Evolutionary conservation across 2,329 filamentous ascomycete genomes (phyloP).

Genomic region (Neocatenulostroma microsporum): DNA sequence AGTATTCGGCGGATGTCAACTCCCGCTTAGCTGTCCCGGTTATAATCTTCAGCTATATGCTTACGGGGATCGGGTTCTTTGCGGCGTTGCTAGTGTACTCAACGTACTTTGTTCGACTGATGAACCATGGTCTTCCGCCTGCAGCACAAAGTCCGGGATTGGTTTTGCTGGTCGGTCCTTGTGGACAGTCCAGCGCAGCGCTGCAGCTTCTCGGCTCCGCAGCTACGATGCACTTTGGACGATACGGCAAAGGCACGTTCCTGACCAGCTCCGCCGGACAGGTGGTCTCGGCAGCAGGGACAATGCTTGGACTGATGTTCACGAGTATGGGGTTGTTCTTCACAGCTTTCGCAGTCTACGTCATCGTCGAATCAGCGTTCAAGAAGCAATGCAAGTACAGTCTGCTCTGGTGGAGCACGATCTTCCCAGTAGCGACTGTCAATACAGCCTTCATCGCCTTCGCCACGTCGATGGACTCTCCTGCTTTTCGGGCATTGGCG

Average conservation of each 20-base stretch:
- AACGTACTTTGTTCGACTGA: slow-evolving; percentile 9
- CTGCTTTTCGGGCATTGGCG: slow-evolving; percentile 12
- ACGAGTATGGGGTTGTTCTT: slow-evolving; percentile 14
- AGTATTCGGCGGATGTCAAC: slow-evolving; percentile 8
- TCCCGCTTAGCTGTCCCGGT: slow-evolving; percentile 14
- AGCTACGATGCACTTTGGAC: slow-evolving; percentile 11
- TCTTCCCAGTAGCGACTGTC: slow-evolving; percentile 17
- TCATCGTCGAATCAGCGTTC: slow-evolving; percentile 7
- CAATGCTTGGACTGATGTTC: slow-evolving; percentile 10
- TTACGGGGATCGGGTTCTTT: slow-evolving; percentile 13
- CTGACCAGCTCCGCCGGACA: slow-evolving; percentile 6
- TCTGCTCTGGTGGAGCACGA: slow-evolving; percentile 15
- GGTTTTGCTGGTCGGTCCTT: slow-evolving; percentile 14
- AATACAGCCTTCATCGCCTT: slow-evolving; percentile 12
- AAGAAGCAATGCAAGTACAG: slow-evolving; percentile 9
- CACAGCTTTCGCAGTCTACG: slow-evolving; percentile 9
- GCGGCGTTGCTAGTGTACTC: slow-evolving; percentile 12
- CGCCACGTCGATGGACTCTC: slow-evolving; percentile 11
- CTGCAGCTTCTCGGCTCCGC: slow-evolving; percentile 12
- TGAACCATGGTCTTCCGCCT: slow-evolving; percentile 11
- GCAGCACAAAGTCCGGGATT: slow-evolving; percentile 8
- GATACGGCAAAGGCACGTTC: slow-evolving; percentile 15
- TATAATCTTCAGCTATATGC: slow-evolving; percentile 13
- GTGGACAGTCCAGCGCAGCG: slow-evolving; percentile 13
- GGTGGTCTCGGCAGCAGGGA: slow-evolving; percentile 4